Base-by-base conservation (phyloP, 2,329 filamentous ascomycete species). In the Pseudogymnoascus destructans region DNA sequence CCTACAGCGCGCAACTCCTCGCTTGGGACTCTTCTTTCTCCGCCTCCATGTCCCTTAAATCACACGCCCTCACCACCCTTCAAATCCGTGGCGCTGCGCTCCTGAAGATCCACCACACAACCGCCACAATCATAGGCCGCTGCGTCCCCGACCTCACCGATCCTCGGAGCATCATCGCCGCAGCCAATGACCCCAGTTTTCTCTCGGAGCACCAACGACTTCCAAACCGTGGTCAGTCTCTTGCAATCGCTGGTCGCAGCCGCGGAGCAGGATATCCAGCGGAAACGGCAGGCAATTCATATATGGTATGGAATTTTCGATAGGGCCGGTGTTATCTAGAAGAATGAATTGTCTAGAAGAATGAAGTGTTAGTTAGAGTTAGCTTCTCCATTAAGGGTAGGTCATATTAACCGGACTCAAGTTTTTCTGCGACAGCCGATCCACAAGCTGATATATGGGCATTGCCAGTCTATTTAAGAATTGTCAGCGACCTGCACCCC, bases 1-100 rank as follows among this genome's bases (percentile, higher is more conserved):
- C 57, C 32, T 65, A 63, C 56, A 55, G 33, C 6, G 61, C 58
- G 2, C 46, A 52, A 52, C 46, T 52, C 25, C 25, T 52, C 2
- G 10, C 46, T n/a, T 52, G 46, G 46, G 15, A 13, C n/a, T 30
- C 46, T 17, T 52, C 46, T n/a, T 68, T 66, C 36, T 63, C 66
- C 10, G 63, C 60, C 7, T 66, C 67, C 38, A 65, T 68, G 63
- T 54, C 57, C n/a, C 33, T 46, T 7, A 61, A 68, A 32, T 63
- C 59, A 19, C 38, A 40, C 3, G 36, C 55, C 4, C 61, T 68
- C 10, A 62, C 54, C 17, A 61, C 63, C 35, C 66, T 60, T 55
- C 60, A 68, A 55, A 57, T 69, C 21, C 64, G 66, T 3, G 65
- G 66, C 3, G 66, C 67, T 7, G 65, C 66, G 13, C 60, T 69